Percentiles rank a stretch among this genome's conserved stretches.
phyloP scores from a whole-genome alignment of 2,329 filamentous ascomycete genomes.

The Trichophyton simii region DNA sequence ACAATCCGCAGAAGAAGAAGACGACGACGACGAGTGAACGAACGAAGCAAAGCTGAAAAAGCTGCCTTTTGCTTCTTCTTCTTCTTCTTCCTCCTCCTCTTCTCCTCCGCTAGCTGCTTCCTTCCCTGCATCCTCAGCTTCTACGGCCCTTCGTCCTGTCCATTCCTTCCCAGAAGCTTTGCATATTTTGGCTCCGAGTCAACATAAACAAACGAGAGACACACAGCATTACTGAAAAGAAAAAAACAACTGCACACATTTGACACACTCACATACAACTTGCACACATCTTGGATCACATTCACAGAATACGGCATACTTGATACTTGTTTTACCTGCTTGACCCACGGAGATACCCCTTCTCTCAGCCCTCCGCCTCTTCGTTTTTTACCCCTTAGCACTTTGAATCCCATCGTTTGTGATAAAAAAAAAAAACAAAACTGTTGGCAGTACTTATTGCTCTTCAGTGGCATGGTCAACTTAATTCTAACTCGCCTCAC shows the following conservation, averaged over 20 bases:
- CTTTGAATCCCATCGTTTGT: background rate
- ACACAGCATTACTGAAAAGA: background rate
- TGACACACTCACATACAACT: background rate
- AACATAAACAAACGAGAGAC: constrained; percentile 1
- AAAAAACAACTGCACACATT: no score
- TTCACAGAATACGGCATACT: background rate
- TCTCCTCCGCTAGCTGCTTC: background rate
- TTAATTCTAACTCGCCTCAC: background rate
- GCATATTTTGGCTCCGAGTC: background rate
- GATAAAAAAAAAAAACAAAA: background rate
- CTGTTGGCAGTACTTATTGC: background rate
- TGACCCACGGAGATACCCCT: background rate
- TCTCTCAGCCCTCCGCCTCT: background rate
- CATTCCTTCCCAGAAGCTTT: background rate
- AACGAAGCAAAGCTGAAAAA: background rate
- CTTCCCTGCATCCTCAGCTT: background rate
- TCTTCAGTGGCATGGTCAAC: background rate
- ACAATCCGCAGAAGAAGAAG: background rate
- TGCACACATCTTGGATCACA: background rate
- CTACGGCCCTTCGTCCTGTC: background rate
- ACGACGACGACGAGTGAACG: background rate
- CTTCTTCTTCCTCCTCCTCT: no score
- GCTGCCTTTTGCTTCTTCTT: background rate
- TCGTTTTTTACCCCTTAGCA: background rate
- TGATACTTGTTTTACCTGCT: background rate